Conservation (phyloP, 495 filamentous ascomycete species). For the Trichocladium uniseriatum region DNA sequence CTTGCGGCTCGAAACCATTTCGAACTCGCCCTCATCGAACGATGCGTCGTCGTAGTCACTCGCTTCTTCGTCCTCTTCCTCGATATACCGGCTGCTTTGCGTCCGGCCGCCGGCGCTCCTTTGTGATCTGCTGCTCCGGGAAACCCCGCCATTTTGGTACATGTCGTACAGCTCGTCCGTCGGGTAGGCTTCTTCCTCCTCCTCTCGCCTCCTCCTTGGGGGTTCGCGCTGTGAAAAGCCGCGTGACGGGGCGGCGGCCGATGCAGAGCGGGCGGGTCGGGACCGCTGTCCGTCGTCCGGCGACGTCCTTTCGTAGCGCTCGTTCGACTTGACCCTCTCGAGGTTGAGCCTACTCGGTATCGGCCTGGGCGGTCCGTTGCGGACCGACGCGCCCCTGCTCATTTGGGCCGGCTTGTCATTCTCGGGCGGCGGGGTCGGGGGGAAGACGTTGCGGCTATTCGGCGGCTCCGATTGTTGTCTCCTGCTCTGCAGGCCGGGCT, state of each 20-base stretch:
- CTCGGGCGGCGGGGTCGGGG: slow-evolving; percentile 92
- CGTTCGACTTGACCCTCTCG: slow-evolving; percentile 36
- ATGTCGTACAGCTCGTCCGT: slow-evolving; percentile 64
- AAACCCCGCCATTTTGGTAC: slow-evolving; percentile 41
- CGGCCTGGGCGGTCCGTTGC: slow-evolving; percentile 42
- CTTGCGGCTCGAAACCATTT: slow-evolving; percentile 55
- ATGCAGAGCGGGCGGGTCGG: slow-evolving; percentile 28
- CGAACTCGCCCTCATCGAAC: slow-evolving; percentile 70
- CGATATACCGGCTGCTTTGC: slow-evolving; percentile 50
- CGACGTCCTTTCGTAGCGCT: slow-evolving; percentile 42
- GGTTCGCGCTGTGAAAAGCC: slow-evolving; percentile 39
- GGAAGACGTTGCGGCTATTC: slow-evolving; percentile 73
- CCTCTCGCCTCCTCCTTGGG: slow-evolving; percentile 30
- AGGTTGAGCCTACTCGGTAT: slow-evolving; percentile 47
- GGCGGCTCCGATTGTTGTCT: slow-evolving; percentile 83
- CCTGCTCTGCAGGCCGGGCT: slow-evolving; percentile 64
- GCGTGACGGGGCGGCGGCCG: slow-evolving; percentile 33
- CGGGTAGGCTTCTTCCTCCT: slow-evolving; percentile 54
- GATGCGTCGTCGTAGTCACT: slow-evolving; percentile 61
- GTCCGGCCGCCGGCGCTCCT: slow-evolving; percentile 27
- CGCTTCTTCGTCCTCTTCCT: slow-evolving; percentile 61
- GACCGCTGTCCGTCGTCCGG: slow-evolving; percentile 34
- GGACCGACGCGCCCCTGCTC: slow-evolving; percentile 45
- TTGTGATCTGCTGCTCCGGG: slow-evolving; percentile 28
- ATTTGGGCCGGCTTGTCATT: slow-evolving; percentile 48